Evolutionary conservation across 1,284 basidiomycete species (phyloP), one percentile per base, ranked within the genome.

Genomic region (Leccinum brunneo-olivaceum): DNA sequence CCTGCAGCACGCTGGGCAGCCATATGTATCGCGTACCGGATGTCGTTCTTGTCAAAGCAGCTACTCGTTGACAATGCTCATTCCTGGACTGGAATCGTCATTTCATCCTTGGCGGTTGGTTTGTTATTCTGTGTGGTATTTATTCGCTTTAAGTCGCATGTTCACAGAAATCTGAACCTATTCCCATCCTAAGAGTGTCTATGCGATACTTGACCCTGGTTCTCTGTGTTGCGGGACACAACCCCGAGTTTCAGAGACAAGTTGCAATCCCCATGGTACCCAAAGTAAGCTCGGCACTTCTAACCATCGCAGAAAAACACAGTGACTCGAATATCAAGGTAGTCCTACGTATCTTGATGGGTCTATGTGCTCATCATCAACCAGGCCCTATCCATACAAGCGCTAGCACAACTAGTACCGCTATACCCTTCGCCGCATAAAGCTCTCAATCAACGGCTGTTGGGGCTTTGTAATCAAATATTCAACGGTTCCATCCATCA

Each of bases 181-280:
- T 63, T 1, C 76, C 82, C 24, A 70, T 71, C 11, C 49, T 78
- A 25, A 84, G 77, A 56, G 76, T 74, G 4, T 68, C 76, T 9
- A 73, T 84, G 20, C 70, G 79, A 34, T 75, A 87, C n/a, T 50
- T 84, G 43, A 61, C 71, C 36, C 63, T 69, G 25, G 71, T 89
- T 9, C 81, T 88, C 53, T 74, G 51, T 23, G 63, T 63, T 38
- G 77, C 81, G 4, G 67, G 64, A 23, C 74, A 79, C 54, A 67
- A 77, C 20, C 66, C 77, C 19, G 87, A 90, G 61, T 89, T 86
- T 57, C 84, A 88, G 57, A 70, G 87, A 54, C 85, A 87, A 60
- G 68, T 89, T 2, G 76, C 74, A 16, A 69, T 71, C 7, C 86
- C 87, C 1, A 81, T 80, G 53, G 70, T 88, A 18, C 71, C 79